Evolutionary conservation across 805 yeast genomes (phyloP), one percentile per base, ranked within the genome.

Genomic region (Sugiyamaella smithiae): DNA sequence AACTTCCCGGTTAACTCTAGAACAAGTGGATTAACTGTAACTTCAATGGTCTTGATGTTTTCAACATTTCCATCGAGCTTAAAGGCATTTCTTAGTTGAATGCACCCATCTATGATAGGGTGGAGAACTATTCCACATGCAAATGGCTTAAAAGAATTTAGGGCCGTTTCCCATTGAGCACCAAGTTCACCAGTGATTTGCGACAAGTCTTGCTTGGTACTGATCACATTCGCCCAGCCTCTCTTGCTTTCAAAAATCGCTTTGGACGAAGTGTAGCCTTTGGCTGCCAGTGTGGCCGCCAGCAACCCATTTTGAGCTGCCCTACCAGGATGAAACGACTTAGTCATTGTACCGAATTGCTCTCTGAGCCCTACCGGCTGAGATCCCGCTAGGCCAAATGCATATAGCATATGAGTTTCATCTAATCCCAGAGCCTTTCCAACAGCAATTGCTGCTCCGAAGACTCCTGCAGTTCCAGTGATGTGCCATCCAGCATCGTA

Each of bases 121-220:
- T 44, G 48, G 8, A 44, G 48, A 22, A 44, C 48, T 23, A 44
- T 44, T 3, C 48, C 48, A 24, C 48, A 44, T 4, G 48, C 48
- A 44, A 44, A 44, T 3, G 48, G 48, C 42, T 44, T 44, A 23
- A 44, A 44, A 17, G 48, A 44, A 19, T 44, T 44, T 12, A 44
- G 48, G 5, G 48, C 20, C 23, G 36, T 35, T 20, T 44, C 48
- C 48, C 48, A 44, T 16, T 24, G 38, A 7, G 14, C 11, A 5
- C 48, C 48, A 11, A 44, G 42, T 4, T 23, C 37, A 14, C 24
- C 42, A 23, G 48, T 44, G 22, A 44, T 44, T 24, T 44, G 42
- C 22, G 32, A 19, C 19, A 35, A 23, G 14, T 28, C 48, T 24
- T 25, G 41, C 31, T 44, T 44, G n/a, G 48, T 35, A 20, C 48